A percentile compares a stretch with the other conserved stretches of the same genome.
Conservation (phyloP, 805 yeast species). For the Schizosaccharomyces octosporus region DNA sequence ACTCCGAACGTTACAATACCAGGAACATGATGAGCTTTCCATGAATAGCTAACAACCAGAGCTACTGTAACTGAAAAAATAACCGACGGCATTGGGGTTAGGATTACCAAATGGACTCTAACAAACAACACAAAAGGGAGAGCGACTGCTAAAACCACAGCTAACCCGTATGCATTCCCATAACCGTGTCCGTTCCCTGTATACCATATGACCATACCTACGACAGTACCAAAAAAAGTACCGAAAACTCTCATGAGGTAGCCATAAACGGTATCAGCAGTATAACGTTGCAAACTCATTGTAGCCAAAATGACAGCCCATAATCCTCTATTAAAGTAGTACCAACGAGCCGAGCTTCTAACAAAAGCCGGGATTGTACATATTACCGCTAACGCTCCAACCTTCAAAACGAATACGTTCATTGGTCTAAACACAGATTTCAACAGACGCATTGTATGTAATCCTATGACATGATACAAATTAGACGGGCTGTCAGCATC, state of each 20-base stretch:
- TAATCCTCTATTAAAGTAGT: conserved; percentile 9
- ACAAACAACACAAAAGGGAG: conserved; percentile 11
- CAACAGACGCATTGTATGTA: neutral
- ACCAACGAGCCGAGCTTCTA: conserved; percentile 10
- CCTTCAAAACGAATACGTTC: conserved; percentile 1
- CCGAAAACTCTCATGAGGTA: conserved; percentile 10
- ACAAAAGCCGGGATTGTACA: conserved; percentile 11
- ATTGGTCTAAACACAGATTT: neutral
- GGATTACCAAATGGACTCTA: conserved; percentile 13
- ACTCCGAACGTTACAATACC: conserved; percentile 8
- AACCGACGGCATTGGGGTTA: conserved; percentile 12
- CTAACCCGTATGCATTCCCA: conserved; percentile 15
- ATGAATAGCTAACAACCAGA: conserved; percentile 14
- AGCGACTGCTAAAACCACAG: conserved; percentile 11
- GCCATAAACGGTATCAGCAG: conserved; percentile 15
- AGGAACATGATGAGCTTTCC: conserved; percentile 10
- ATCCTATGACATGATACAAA: conserved; percentile 2
- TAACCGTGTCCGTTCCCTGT: conserved; percentile 13
- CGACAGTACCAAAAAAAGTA: conserved; percentile 13
- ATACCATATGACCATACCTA: conserved; percentile 16
- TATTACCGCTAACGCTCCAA: conserved; percentile 2
- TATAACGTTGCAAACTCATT: conserved; percentile 12
- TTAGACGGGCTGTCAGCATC: conserved; percentile 4
- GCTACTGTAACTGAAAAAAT: conserved; percentile 12
- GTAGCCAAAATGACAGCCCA: conserved; percentile 15